A percentile compares a stretch with the other conserved stretches of the same genome.
These are phyloP conservation scores for Saccharomyces hybrid DNA, from an alignment of 1,139 yeast species.

Conservation along the genomic window DNA sequence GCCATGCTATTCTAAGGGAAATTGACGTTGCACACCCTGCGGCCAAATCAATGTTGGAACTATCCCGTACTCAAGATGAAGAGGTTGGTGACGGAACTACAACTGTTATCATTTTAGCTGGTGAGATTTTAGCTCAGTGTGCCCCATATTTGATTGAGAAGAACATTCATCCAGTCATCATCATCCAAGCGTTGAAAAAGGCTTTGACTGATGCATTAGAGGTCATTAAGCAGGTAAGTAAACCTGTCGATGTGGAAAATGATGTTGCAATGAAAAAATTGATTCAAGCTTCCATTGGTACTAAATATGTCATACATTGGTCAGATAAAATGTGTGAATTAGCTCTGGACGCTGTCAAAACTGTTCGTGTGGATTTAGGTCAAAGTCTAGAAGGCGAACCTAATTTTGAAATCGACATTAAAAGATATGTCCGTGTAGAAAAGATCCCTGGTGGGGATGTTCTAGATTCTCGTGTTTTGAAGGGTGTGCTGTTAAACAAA, in stretches of 20 bases:
- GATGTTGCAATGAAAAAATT: slow-evolving; percentile 82
- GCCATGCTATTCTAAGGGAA: slow-evolving; percentile 86
- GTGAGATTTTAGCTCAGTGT: slow-evolving; percentile 92
- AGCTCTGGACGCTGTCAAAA: slow-evolving; percentile 81
- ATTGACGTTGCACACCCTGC: slow-evolving; percentile 96
- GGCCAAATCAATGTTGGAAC: slow-evolving; percentile 96
- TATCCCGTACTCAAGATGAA: slow-evolving; percentile 96
- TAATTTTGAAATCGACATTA: slow-evolving; percentile 68
- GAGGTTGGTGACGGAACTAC: slow-evolving; percentile 99
- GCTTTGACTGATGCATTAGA: slow-evolving; percentile 89
- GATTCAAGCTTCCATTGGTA: slow-evolving; percentile 88
- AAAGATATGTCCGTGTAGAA: slow-evolving; percentile 88
- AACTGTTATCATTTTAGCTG: slow-evolving; percentile 88
- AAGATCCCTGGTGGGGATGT: slow-evolving; percentile 98
- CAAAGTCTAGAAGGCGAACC: slow-evolving; percentile 34
- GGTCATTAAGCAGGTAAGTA: slow-evolving; percentile 75
- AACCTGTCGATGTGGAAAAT: slow-evolving; percentile 74
- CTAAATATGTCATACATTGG: slow-evolving; percentile 91
- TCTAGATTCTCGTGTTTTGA: slow-evolving; percentile 76
- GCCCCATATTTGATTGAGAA: slow-evolving; percentile 85
- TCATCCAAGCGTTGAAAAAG: slow-evolving; percentile 86
- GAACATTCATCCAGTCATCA: slow-evolving; percentile 93
- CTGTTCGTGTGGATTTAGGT: slow-evolving; percentile 63
- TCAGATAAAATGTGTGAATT: slow-evolving; percentile 83
- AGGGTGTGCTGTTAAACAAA: slow-evolving; percentile 89